phyloP scores from a whole-genome alignment of 2,329 filamentous ascomycete species.

The Calonectria pseudoturangicola region DNA sequence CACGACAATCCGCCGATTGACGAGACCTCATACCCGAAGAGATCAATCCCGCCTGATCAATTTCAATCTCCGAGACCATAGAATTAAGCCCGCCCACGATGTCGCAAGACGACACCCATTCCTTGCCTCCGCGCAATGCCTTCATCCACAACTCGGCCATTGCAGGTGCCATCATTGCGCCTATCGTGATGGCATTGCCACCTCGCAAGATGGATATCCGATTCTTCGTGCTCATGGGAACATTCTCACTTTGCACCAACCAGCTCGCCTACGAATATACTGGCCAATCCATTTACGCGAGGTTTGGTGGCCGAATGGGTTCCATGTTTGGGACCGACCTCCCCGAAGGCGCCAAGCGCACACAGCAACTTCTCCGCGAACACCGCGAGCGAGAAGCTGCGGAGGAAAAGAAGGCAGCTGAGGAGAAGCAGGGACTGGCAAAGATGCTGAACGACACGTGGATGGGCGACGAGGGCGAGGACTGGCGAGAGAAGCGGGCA shows the following conservation, averaged over 20 bases:
- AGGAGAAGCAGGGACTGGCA: slow-evolving; percentile 58
- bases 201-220: slow-evolving; percentile 72
- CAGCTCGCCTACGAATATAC: slow-evolving; percentile 75
- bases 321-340: slow-evolving; percentile 72
- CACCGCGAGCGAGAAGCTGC: slow-evolving; percentile 65
- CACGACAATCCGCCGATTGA: slow-evolving; percentile 17
- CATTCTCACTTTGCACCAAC: slow-evolving; percentile 72
- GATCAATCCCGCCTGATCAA: slow-evolving; percentile 8
- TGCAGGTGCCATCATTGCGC: slow-evolving; percentile 67
- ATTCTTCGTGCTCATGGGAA: slow-evolving; percentile 68
- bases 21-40: slow-evolving; percentile 10
- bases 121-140: slow-evolving; percentile 59
- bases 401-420: slow-evolving; percentile 52
- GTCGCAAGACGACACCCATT: slow-evolving; percentile 54
- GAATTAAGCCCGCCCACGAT: slow-evolving; percentile 44
- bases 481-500: slow-evolving; percentile 72
- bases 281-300: slow-evolving; percentile 70
- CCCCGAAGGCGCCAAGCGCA: slow-evolving; percentile 72
- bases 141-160: slow-evolving; percentile 70
- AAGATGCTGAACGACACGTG: slow-evolving; percentile 69
- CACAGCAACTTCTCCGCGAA: slow-evolving; percentile 67
- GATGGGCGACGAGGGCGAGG: slow-evolving; percentile 74
- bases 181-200: slow-evolving; percentile 70
- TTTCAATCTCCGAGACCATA: slow-evolving; percentile 2
- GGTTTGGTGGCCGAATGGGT: slow-evolving; percentile 65